Evolutionary conservation across 805 yeast genomes (phyloP), one percentile per base, ranked within the genome.

Genomic region (Wickerhamiella galacta): DNA sequence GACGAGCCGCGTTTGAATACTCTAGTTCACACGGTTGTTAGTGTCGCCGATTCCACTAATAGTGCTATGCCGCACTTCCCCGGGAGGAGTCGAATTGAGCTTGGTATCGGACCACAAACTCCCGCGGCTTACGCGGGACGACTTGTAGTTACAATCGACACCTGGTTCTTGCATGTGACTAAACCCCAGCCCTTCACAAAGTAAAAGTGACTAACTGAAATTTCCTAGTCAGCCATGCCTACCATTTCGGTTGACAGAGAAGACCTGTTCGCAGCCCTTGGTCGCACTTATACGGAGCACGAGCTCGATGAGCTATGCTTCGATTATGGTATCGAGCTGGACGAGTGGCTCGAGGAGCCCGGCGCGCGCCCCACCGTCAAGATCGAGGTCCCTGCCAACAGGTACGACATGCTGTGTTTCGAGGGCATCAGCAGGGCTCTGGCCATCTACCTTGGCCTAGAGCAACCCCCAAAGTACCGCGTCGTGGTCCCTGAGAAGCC

Each of bases 251-350:
- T 90, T 43, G 95, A 90, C 57, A 85, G 92, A 55, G 79, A 75
- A 53, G 96, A 90, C 55, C 70, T 90, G 42, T 90, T 71, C 63
- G 71, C 74, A 51, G 70, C 81, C 28, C 64, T 90, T 41, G 96
- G 77, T 37, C 47, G 49, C 22, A 30, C 39, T 15, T 56, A 54
- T 45, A 69, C 94, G 48, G 78, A 90, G 44, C 72, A 82, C 47
- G 98, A 87, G 53, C 85, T 90, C 48, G 99, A 90, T 53, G 95
- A 85, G 58, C 70, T 90, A 46, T 90, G 96, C 63, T 90, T 90
- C 63, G 92, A 87, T 52, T 90, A 85, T 47, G 99, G 99, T 48
- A 74, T 90, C 45, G 99, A 90, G 63, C 69, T 90, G 40, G 99
- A 90, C 56, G 99, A 92, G 61, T 96, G 92, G 56, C 74, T 69